These are phyloP conservation scores for Erysimum cheiri DNA, from an alignment of 441 rosid species.

Conservation along the genomic window DNA sequence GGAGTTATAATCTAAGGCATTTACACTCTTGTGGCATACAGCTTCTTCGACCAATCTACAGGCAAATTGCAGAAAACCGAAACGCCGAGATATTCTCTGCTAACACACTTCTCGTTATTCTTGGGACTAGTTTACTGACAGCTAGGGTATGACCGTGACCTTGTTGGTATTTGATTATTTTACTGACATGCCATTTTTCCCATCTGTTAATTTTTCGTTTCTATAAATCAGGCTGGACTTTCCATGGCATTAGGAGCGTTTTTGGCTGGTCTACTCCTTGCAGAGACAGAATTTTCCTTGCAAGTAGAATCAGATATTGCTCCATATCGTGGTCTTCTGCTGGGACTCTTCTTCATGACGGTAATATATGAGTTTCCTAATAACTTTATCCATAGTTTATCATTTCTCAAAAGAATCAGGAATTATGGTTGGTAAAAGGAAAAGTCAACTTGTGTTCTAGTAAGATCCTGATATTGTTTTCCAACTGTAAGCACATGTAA, in stretches of 20 bases:
- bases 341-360: constrained; percentile 99
- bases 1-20: constrained; percentile 27
- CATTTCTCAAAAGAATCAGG: constrained; percentile 13
- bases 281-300: constrained; percentile 98
- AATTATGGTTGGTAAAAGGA: constrained; percentile 10
- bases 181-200: constrained; percentile 7
- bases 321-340: constrained; percentile 95
- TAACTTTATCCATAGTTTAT: background rate
- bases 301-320: constrained; percentile 99
- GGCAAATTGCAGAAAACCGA: constrained; percentile 96
- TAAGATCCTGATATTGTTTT: constrained; percentile 2
- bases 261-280: constrained; percentile 97
- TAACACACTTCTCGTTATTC: constrained; percentile 92
- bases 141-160: constrained; percentile 76
- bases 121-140: constrained; percentile 98
- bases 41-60: constrained; percentile 99
- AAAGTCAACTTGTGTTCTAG: background rate
- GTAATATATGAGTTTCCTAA: constrained; percentile 48
- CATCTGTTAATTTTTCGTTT: constrained; percentile 30
- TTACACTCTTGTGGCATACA: constrained; percentile 49
- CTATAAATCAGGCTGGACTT: constrained; percentile 88
- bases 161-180: constrained; percentile 29
- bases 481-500: constrained; percentile 17
- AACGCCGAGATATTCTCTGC: constrained; percentile 99
- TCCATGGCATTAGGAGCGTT: constrained; percentile 99